Percentiles rank a stretch among this genome's conserved stretches.
These are phyloP conservation scores for Aurinia saxatilis DNA, from an alignment of 345 rosid genomes.

Conservation along the genomic window DNA sequence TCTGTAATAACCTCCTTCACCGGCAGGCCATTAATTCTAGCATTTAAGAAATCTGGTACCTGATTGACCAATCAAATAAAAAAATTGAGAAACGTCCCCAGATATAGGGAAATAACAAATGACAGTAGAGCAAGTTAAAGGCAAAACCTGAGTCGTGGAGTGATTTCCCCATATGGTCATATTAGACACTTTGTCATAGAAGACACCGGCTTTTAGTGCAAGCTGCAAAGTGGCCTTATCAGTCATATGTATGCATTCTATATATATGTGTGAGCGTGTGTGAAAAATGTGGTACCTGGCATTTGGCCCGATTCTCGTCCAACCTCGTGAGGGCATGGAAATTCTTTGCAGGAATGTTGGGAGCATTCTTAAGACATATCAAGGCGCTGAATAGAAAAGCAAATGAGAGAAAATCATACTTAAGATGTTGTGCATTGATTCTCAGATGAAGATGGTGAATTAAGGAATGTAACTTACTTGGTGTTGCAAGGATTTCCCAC, in stretches of 20 bases:
- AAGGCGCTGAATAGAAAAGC: conserved; percentile 53
- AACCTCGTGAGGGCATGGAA: conserved; percentile 92
- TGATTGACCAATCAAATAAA: conserved; percentile 31
- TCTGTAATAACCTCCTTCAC: conserved; percentile 93
- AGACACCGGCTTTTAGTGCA: conserved; percentile 91
- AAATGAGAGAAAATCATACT: not conserved
- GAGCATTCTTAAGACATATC: conserved; percentile 95
- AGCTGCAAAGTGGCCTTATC: conserved; percentile 43
- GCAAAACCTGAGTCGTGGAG: conserved; percentile 87
- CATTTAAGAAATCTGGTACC: conserved; percentile 98
- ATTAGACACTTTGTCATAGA: conserved; percentile 92
- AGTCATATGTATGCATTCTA: not conserved
- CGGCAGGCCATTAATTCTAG: conserved; percentile 68
- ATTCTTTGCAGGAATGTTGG: conserved; percentile 88
- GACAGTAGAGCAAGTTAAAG: not conserved
- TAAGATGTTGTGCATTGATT: not conserved
- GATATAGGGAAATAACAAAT: not conserved
- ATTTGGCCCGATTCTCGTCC: conserved; percentile 96
- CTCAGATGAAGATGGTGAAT: not conserved
- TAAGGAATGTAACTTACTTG: conserved; percentile 49
- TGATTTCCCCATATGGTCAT: conserved; percentile 99
- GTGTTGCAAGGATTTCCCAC: conserved; percentile 99
- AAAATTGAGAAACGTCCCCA: not conserved
- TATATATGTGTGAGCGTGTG: not conserved
- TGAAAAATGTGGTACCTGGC: conserved; percentile 58